Evolutionary conservation across 75 land plant species (phyloP).

Genomic region (Pseudotsuga menziesii): DNA sequence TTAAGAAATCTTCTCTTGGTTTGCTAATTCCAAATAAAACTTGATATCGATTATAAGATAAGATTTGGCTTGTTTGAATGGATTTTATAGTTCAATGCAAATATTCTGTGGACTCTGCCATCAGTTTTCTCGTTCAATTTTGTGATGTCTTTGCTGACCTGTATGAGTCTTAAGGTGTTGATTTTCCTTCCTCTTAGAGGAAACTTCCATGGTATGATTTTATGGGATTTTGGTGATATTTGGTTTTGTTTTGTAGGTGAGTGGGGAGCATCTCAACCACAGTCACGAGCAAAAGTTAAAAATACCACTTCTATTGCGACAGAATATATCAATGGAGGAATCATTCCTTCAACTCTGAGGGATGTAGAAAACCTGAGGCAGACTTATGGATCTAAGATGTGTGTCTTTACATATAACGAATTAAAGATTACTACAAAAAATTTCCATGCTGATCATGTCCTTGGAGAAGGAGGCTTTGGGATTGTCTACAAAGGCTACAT

Average conservation of each 20-base stretch:
- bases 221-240: not conserved
- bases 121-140: too few relatives aligned
- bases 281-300: not conserved
- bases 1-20: not conserved
- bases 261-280: not conserved
- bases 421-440: constrained; percentile 36
- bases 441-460: constrained; percentile 22
- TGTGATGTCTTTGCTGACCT: not conserved
- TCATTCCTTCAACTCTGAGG: not conserved
- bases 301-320: not conserved
- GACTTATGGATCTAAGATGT: constrained; percentile 27
- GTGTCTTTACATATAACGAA: constrained; percentile 42
- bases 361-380: not conserved
- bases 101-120: not conserved
- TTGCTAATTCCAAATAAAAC: not conserved
- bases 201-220: not conserved
- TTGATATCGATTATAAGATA: not conserved
- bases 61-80: not conserved
- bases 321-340: constrained; percentile 13
- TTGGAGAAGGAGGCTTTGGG: constrained; percentile 64
- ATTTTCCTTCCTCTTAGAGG: not conserved
- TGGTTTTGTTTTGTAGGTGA: not conserved
- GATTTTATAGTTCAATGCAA: not conserved
- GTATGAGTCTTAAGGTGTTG: not conserved
- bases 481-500: constrained; percentile 55